A percentile compares a stretch with the other conserved stretches of the same genome.
Evolutionary conservation across 768 basidiomycete species (phyloP).

Genomic region (Daedaleopsis nitida): DNA sequence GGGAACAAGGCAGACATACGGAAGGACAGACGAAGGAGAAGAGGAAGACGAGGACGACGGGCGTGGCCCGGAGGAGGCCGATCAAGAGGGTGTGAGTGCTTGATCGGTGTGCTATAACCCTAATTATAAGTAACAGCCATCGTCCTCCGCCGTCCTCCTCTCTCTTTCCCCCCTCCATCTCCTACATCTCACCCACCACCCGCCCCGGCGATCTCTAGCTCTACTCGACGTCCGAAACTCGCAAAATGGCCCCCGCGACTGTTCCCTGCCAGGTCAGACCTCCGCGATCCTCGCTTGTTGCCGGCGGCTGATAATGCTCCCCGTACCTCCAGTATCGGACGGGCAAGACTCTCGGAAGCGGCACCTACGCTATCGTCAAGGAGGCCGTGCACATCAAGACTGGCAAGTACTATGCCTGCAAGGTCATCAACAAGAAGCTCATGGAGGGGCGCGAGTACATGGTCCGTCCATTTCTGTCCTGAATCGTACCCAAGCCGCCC

Average conservation of each 20-base stretch:
- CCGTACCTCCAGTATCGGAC: conserved; percentile 67
- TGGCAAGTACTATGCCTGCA: conserved; percentile 95
- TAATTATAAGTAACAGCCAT: conserved; percentile 2
- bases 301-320: conserved; percentile 11
- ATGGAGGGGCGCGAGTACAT: conserved; percentile 99
- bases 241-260: conserved; percentile 31
- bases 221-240: background rate
- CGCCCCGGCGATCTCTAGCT: background rate
- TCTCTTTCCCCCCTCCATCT: background rate
- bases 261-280: conserved; percentile 49
- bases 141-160: background rate
- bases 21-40: background rate
- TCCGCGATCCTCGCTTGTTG: background rate
- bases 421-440: conserved; percentile 99
- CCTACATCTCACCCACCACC: background rate
- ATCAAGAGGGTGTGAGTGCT: background rate
- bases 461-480: conserved; percentile 50
- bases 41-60: background rate
- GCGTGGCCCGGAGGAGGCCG: background rate
- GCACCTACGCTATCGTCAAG: conserved; percentile 94
- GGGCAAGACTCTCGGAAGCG: conserved; percentile 85
- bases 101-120: background rate
- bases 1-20: background rate
- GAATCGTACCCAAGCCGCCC: background rate
- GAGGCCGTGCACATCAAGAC: conserved; percentile 95